Base-by-base conservation (phyloP, 371 early-diverging fungal species). In the Circinella umbellata region DNA sequence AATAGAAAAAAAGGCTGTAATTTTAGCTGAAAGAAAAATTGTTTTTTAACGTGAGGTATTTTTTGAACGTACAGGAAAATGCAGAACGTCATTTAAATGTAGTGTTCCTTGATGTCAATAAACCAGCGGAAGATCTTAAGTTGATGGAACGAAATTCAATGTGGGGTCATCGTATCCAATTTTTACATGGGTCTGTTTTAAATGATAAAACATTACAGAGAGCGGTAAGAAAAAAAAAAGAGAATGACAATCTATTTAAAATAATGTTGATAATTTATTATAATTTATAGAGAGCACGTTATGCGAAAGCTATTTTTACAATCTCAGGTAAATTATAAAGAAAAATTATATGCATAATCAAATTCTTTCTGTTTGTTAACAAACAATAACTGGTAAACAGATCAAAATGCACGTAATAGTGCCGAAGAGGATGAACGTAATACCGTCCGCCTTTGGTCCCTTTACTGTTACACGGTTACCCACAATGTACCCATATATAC, bases 361-460 rank as follows among this genome's bases (percentile, higher is more conserved):
- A 13, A 7, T n/a, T 6, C 42, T 11, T 6, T 11, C 3, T 6
- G 54, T 61, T 13, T 46, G 20, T 4, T 48, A 61, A 6, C 48
- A 18, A 37, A 70, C 51, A 13, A 14, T 51, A 8, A 17, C 51
- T 51, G 2, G 17, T 51, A 13, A 51, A 13, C 15, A 85, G 85
- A 85, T 71, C 77, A 82, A 51, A 82, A 85, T 71, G 76, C 85
- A 7, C 13, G 63, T 11, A 76, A 81, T 51, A 74, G 78, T 9
- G 64, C 66, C 1, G 84, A 84, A 61, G 89, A 89, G 69, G 89
- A 89, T 70, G 87, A 87, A 49, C 80, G 86, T 54, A 89, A 86
- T 42, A 87, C 88, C 0, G 79, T 87, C 18, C 76, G 92, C 27
- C 78, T 89, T 47, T 91, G 90, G 92, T 86, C 90, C 0, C 76